phyloP scores from a whole-genome alignment of 371 early-diverging fungal genomes.

The Zopfochytrium polystomum region DNA sequence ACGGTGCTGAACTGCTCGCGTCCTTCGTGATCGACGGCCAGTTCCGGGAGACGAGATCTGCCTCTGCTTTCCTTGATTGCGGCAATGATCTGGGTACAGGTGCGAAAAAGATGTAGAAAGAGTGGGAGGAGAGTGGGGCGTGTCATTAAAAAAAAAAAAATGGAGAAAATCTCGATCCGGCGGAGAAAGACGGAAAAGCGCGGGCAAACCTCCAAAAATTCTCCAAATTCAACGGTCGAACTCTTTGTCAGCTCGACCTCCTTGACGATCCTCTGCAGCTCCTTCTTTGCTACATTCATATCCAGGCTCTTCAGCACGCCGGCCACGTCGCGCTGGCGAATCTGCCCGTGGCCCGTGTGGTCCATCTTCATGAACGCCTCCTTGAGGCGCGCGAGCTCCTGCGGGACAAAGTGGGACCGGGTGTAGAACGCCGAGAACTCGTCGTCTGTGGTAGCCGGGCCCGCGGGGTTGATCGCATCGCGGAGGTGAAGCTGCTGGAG shows the following conservation, averaged over 20 bases:
- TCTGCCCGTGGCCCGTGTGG: slow-evolving; percentile 56
- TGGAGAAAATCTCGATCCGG: not conserved
- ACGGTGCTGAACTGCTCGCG: slow-evolving; percentile 49
- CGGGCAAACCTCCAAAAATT: slow-evolving; percentile 72
- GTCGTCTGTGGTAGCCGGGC: slow-evolving; percentile 18
- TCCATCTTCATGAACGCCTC: slow-evolving; percentile 63
- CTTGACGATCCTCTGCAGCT: slow-evolving; percentile 32
- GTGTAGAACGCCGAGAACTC: slow-evolving; percentile 52
- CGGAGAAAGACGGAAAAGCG: too few species aligned
- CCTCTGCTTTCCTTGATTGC: slow-evolving; percentile 56
- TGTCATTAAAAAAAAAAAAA: slow-evolving; percentile 6
- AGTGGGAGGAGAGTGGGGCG: not conserved
- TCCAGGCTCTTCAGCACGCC: slow-evolving; percentile 36
- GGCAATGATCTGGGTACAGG: too few species aligned
- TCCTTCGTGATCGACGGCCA: slow-evolving; percentile 35
- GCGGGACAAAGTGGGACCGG: slow-evolving; percentile 67
- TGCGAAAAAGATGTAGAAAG: too few species aligned
- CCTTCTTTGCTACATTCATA: slow-evolving; percentile 13
- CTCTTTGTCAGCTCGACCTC: slow-evolving; percentile 51
- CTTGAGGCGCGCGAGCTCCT: slow-evolving; percentile 65
- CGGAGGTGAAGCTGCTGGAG: slow-evolving; percentile 46
- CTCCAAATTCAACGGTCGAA: slow-evolving; percentile 66
- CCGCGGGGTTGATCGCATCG: slow-evolving; percentile 11
- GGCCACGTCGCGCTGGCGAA: slow-evolving; percentile 34
- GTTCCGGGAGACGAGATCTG: slow-evolving; percentile 41